Conservation (phyloP, 352 stramenopile genomes). For the Globisporangium yorkense region DNA sequence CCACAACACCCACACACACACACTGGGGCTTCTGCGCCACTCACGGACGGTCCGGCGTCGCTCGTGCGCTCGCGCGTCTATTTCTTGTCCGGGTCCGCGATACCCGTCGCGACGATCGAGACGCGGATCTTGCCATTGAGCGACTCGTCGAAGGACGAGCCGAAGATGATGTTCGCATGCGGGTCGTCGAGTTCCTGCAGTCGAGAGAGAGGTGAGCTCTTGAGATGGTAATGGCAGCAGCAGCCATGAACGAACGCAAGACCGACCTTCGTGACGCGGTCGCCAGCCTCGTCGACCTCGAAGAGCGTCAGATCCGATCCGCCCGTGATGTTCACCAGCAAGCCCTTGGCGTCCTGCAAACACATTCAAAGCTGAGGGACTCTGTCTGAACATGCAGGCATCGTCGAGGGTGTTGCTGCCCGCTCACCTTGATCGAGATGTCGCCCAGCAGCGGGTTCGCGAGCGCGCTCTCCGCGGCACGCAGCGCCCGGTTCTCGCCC, state of each 20-base stretch:
- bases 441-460: slow-evolving; percentile 86
- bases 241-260: background rate
- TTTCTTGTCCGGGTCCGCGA: slow-evolving; percentile 76
- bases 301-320: slow-evolving; percentile 92
- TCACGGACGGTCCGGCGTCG: background rate
- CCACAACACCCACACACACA: background rate
- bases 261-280: slow-evolving; percentile 66
- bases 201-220: too few species aligned
- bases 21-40: background rate
- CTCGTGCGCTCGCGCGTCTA: slow-evolving; percentile 17
- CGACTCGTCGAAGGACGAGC: slow-evolving; percentile 80
- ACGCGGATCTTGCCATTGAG: slow-evolving; percentile 78
- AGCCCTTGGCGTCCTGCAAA: slow-evolving; percentile 79
- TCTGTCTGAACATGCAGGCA: background rate
- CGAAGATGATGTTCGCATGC: slow-evolving; percentile 87
- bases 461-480: slow-evolving; percentile 79
- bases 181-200: slow-evolving; percentile 78
- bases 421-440: slow-evolving; percentile 77
- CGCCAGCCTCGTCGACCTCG: slow-evolving; percentile 85
- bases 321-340: slow-evolving; percentile 95
- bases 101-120: slow-evolving; percentile 84
- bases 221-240: too few species aligned
- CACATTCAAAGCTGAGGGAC: background rate
- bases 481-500: slow-evolving; percentile 84
- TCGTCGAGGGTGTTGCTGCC: background rate